Base-by-base conservation (phyloP, 176 grass and related monocot species). In the Oryza longistaminata region DNA sequence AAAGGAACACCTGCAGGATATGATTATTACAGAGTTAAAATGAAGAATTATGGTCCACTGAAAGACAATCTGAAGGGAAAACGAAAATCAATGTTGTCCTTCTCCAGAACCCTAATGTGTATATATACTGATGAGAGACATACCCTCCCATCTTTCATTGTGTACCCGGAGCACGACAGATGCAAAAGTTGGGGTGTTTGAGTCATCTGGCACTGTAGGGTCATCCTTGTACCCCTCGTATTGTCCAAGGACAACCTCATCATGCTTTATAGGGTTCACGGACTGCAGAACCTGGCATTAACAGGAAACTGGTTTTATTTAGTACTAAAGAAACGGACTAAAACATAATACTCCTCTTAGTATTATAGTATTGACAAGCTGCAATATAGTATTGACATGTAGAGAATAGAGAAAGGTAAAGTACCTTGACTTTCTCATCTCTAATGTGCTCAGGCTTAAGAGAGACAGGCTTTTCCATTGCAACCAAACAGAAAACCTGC, bases 341-440 rank as follows among this genome's bases (percentile, higher is more conserved):
- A 73, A 82, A 25, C 24, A 73, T 37, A 81, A n/a, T 31, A 31
- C 29, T 31, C 26, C 26, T 27, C 29, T 31, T 31, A 31, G 29
- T 31, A 31, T 31, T 31, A 31, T 62, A 74, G 74, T 11, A 79
- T 64, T 85, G 73, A 17, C 16, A 50, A 65, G 43, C 9, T 69
- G 11, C 42, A 80, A 42, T 83, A 61, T 27, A 66, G 82, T 76
- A 43, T 9, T 85, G 84, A 71, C 44, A 35, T 66, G 34, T 15
- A 62, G 25, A 66, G 62, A 64, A 61, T 81, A 71, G 26, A 80
- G 83, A 81, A 40, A 86, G 71, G 39, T 62, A 69, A 82, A 67
- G 34, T n/a, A 99, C 97, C 97, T 99, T 99, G 88, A 99, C 97
- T 99, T 99, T 99, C 82, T 98, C 96, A 95, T 98, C 96, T 93